Conservation (phyloP, 1,284 basidiomycete species). For the Ustilago crameri region DNA sequence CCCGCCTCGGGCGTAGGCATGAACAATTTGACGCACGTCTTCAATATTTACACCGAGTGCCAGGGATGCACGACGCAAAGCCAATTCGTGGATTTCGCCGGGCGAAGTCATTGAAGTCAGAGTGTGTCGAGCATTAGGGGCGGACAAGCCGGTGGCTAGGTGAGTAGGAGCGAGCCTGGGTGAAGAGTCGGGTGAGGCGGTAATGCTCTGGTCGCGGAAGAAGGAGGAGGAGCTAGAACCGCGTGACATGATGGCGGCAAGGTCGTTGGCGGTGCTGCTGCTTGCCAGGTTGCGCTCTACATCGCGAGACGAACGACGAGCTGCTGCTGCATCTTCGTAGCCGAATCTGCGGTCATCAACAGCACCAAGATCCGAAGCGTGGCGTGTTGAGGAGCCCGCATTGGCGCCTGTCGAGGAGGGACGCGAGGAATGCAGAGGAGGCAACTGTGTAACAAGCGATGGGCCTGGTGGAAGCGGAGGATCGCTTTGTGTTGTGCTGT, state of each 20-base stretch:
- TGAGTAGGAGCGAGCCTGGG: slow-evolving; percentile 8
- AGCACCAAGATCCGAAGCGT: not conserved
- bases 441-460: not conserved
- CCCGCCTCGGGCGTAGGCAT: slow-evolving; percentile 9
- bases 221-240: slow-evolving; percentile 21
- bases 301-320: not conserved
- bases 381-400: slow-evolving; percentile 4
- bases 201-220: slow-evolving; percentile 23
- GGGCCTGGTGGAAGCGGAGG: slow-evolving; percentile 10
- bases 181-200: slow-evolving; percentile 34
- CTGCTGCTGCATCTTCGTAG: slow-evolving; percentile 1
- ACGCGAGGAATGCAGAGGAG: slow-evolving; percentile 3
- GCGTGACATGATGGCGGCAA: slow-evolving; percentile 1
- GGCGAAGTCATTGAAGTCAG: slow-evolving; percentile 5
- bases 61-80: slow-evolving; percentile 27
- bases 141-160: slow-evolving; percentile 1
- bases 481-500: slow-evolving; percentile 4
- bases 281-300: not conserved
- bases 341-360: slow-evolving; percentile 1
- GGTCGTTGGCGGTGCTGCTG: not conserved
- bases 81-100: slow-evolving; percentile 15
- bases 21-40: slow-evolving; percentile 29
- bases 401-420: not conserved
- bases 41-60: slow-evolving; percentile 25
- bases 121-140: slow-evolving; percentile 16